Evolutionary conservation across 257 asterid genomes (phyloP), one percentile per base, ranked within the genome.

Genomic region (Solanum chiquidenum): DNA sequence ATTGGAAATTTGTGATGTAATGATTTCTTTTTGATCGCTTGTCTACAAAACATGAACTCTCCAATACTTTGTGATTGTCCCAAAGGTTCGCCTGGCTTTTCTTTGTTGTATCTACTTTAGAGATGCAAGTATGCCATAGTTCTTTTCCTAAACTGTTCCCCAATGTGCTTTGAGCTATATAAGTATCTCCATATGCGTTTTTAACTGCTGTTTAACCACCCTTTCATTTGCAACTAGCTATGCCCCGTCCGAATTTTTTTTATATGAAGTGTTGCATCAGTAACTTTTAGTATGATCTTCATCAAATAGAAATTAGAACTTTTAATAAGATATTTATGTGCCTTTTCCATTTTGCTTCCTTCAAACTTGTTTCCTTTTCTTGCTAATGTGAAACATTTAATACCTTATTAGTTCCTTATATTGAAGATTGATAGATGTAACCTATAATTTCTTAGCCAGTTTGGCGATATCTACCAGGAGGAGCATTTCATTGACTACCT

Each of bases 401-500:
- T 31, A 29, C 86, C 44, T 49, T 31, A 31, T 29, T 52, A 49
- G 74, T 85, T 89, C 87, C 85, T 72, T 87, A 91, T 90, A 66
- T 73, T 62, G 92, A 87, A 91, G 68, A 89, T 88, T 94, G 92
- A 92, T 88, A 86, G 90, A 86, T 79, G 73, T 87, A 82, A 90
- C 92, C 88, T 93, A 88, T 89, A 87, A 88, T 92, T 93, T 95
- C 96, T 90, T 95, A 97, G 99, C 91, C 99, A 97, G 96, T 97
- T 97, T 88, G 95, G 98, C 95, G 94, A 97, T 92, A 96, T 97
- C 92, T 97, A 97, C 92, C 95, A 96, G 95, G 98, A 95, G 93
- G 98, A 93, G 84, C 92, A 95, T 93, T 96, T 97, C 91, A 97
- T 97, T 89, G 85, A 93, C 95, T 96, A 93, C 94, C 86, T 97